These are phyloP conservation scores for Oryza glaberrima DNA, from an alignment of 176 grass and related monocot genomes.

Conservation along the genomic window DNA sequence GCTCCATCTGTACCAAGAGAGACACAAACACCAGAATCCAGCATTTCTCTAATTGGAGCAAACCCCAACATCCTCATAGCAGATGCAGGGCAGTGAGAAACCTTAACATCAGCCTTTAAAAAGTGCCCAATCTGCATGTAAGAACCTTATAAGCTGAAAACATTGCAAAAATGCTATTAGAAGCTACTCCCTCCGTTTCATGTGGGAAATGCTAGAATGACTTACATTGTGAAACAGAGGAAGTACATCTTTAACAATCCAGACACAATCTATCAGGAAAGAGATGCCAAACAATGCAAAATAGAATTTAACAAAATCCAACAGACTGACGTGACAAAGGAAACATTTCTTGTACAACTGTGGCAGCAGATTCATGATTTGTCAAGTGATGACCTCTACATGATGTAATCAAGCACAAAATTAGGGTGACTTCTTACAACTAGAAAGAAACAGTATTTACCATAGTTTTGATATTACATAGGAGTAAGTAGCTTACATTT, in stretches of 20 bases:
- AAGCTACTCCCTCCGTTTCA: too few relatives aligned
- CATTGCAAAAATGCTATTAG: background rate
- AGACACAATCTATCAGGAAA: background rate
- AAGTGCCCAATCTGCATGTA: conserved; percentile 73
- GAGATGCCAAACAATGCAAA: background rate
- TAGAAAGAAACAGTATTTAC: conserved; percentile 17
- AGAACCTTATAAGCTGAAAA: conserved; percentile 26
- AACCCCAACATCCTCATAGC: conserved; percentile 94
- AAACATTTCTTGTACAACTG: background rate
- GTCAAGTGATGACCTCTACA: background rate
- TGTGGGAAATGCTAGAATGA: too few relatives aligned
- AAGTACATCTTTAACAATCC: background rate
- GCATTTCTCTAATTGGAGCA: conserved; percentile 90
- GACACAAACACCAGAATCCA: conserved; percentile 85
- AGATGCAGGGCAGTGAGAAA: conserved; percentile 94
- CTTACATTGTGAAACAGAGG: too few relatives aligned
- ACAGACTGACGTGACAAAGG: conserved; percentile 5
- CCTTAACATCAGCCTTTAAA: conserved; percentile 81
- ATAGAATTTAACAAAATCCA: background rate
- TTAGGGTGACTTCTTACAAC: background rate
- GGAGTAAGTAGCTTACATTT: background rate
- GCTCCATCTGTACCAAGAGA: conserved; percentile 97
- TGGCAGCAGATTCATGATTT: background rate
- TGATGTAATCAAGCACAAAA: background rate
- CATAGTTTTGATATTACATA: background rate